phyloP scores from a whole-genome alignment of 305 asterid species.

The Caryopteris hybrid region DNA sequence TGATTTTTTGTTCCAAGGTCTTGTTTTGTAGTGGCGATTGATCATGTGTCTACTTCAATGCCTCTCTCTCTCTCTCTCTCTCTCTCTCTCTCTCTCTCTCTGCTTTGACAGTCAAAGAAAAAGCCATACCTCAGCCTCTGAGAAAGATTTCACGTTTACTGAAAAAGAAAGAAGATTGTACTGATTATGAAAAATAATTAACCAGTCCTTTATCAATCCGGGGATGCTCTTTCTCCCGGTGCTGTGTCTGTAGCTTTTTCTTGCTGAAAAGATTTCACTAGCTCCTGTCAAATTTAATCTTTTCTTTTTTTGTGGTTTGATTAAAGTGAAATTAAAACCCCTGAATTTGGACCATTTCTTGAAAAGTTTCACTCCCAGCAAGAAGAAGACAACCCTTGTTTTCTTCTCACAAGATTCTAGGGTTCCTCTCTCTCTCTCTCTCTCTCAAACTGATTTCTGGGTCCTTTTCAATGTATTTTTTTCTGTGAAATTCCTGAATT shows the following conservation, averaged over 20 bases:
- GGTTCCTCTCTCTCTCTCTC: too few species aligned
- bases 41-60: conserved; percentile 44
- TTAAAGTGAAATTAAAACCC: background rate
- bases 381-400: background rate
- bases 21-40: conserved; percentile 35
- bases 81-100: too few species aligned
- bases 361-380: background rate
- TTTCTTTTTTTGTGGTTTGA: too few species aligned
- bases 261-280: conserved; percentile 33
- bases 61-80: conserved; percentile 31
- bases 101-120: conserved; percentile 38
- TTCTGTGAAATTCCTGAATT: background rate
- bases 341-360: conserved; percentile 16
- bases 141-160: conserved; percentile 16
- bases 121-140: conserved; percentile 32
- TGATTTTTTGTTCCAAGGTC: conserved; percentile 41
- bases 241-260: conserved; percentile 18
- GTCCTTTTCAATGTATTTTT: background rate
- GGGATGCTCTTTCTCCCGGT: conserved; percentile 22
- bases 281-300: conserved; percentile 8
- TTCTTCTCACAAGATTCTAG: background rate
- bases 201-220: too few species aligned
- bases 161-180: conserved; percentile 16
- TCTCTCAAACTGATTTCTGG: too few species aligned
- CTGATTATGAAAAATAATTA: too few species aligned